Conservation (phyloP, 495 filamentous ascomycete genomes). For the Aspergillus sclerotiicarbonarius region DNA sequence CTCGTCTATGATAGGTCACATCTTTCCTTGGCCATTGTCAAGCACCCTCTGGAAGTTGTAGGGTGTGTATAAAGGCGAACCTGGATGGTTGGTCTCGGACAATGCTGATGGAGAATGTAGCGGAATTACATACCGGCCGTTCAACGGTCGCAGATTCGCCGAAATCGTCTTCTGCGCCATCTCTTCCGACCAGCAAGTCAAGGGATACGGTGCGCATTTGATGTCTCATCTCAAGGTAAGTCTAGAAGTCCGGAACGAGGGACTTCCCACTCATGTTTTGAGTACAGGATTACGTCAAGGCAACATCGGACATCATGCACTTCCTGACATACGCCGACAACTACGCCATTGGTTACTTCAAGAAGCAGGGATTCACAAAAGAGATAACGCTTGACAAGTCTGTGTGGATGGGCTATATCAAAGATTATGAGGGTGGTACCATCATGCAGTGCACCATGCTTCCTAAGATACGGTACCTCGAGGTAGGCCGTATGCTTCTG, state of each 20-base stretch:
- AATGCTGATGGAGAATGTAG: conserved; percentile 37
- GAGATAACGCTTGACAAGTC: conserved; percentile 89
- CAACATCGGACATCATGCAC: conserved; percentile 94
- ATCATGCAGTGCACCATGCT: conserved; percentile 99
- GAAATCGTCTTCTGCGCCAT: conserved; percentile 99
- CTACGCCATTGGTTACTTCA: conserved; percentile 98
- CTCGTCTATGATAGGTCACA: conserved; percentile 97
- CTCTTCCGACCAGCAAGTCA: conserved; percentile 96
- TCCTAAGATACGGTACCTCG: conserved; percentile 89
- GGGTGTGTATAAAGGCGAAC: conserved; percentile 47
- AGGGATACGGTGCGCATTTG: conserved; percentile 95
- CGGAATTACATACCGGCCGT: conserved; percentile 95
- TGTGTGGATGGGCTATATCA: conserved; percentile 99
- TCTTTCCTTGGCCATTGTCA: conserved; percentile 94
- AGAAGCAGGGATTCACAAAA: conserved; percentile 98
- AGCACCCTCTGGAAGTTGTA: conserved; percentile 91
- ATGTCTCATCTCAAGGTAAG: conserved; percentile 90
- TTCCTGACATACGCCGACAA: conserved; percentile 99
- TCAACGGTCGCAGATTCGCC: conserved; percentile 88
- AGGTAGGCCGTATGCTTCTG: conserved; percentile 88
- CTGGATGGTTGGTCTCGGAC: conserved; percentile 1
- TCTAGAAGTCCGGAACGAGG: neutral
- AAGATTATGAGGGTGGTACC: conserved; percentile 98
- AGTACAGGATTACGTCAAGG: conserved; percentile 85
- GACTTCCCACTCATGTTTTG: conserved; percentile 12